Percentiles rank a stretch among this genome's conserved stretches.
Evolutionary conservation across 768 basidiomycete species (phyloP).

Genomic region (Lactarius akahatsu): DNA sequence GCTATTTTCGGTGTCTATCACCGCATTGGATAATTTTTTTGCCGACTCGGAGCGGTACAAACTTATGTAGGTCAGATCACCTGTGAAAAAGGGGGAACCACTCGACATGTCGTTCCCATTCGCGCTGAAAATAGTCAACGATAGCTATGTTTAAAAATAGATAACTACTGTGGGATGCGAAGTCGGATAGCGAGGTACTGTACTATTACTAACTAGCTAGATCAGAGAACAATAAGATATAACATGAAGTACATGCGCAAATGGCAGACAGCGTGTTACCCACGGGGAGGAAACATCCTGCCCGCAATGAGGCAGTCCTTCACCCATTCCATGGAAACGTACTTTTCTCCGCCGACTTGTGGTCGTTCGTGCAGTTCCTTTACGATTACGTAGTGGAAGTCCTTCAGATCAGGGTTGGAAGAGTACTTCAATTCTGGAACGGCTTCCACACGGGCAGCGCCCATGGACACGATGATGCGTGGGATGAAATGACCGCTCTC

Average conservation of each 20-base stretch:
- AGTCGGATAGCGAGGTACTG: slow-evolving; percentile 9
- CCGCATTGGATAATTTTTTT: not conserved
- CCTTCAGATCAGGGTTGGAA: slow-evolving; percentile 33
- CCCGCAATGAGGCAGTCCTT: slow-evolving; percentile 75
- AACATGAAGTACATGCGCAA: not conserved
- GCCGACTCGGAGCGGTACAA: not conserved
- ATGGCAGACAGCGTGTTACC: not conserved
- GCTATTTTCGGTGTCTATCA: not conserved
- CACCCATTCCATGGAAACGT: slow-evolving; percentile 66
- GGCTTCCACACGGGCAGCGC: slow-evolving; percentile 68
- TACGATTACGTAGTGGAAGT: slow-evolving; percentile 64
- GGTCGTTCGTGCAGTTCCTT: slow-evolving; percentile 43
- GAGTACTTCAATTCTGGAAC: slow-evolving; percentile 50
- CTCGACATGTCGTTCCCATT: not conserved
- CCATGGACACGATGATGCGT: slow-evolving; percentile 75
- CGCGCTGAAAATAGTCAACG: not conserved
- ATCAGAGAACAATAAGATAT: slow-evolving; percentile 7
- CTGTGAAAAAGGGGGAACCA: not conserved
- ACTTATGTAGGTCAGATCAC: not conserved
- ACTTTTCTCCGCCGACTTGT: slow-evolving; percentile 34
- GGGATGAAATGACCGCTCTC: slow-evolving; percentile 48
- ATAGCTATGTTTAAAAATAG: slow-evolving; percentile 12
- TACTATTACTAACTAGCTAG: slow-evolving; percentile 1
- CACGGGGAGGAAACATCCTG: slow-evolving; percentile 41
- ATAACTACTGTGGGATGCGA: not conserved